Percentiles rank a stretch among this genome's conserved stretches.
Evolutionary conservation across 352 stramenopile genomes (phyloP).

Genomic region (Phytophthora fragariae): DNA sequence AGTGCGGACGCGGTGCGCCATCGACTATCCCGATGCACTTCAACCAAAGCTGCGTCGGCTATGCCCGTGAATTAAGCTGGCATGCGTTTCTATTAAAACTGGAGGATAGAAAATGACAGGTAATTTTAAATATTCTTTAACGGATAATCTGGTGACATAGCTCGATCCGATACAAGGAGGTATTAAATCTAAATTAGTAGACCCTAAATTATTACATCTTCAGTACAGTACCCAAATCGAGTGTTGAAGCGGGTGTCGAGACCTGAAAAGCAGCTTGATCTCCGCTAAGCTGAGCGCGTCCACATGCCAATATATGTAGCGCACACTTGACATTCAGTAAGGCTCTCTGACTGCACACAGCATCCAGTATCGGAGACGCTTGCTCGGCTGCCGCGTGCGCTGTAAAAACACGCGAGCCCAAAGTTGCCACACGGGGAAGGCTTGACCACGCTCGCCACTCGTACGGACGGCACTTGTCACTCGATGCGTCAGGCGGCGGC

Average conservation of each 20-base stretch:
- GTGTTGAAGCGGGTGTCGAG: not conserved
- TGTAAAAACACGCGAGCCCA: slow-evolving; percentile 24
- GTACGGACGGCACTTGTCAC: slow-evolving; percentile 21
- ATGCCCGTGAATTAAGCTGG: slow-evolving; percentile 22
- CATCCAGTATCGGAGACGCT: slow-evolving; percentile 4
- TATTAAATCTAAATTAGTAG: not conserved
- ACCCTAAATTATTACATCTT: not conserved
- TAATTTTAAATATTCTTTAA: not conserved
- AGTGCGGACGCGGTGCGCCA: slow-evolving; percentile 2
- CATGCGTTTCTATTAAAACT: slow-evolving; percentile 17
- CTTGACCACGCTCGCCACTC: slow-evolving; percentile 2
- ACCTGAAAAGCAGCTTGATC: no score
- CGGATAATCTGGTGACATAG: not conserved
- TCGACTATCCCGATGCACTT: slow-evolving; percentile 24
- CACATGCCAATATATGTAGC: not conserved
- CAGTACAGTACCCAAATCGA: no score
- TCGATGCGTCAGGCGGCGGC: not conserved
- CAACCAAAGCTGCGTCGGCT: slow-evolving; percentile 13
- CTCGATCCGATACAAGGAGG: not conserved
- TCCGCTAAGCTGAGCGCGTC: not conserved
- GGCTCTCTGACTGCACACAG: not conserved
- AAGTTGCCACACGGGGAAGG: slow-evolving; percentile 2
- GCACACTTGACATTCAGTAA: not conserved
- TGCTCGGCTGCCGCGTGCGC: slow-evolving; percentile 20
- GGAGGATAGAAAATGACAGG: not conserved